phyloP scores from a whole-genome alignment of 768 basidiomycete species.

The Mycena rosella region DNA sequence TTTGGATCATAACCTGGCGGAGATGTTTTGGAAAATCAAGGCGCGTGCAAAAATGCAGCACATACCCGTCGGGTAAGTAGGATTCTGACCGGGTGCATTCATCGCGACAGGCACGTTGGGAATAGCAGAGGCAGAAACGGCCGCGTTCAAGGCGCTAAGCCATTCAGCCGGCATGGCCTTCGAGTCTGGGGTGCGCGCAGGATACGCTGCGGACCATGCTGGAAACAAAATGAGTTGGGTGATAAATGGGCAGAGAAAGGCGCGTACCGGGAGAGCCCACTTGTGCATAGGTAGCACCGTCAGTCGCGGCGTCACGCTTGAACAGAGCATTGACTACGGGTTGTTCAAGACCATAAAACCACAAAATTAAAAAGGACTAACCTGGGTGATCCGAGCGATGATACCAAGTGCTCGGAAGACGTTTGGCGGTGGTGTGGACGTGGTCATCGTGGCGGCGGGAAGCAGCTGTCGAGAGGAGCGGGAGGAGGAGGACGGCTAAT shows the following conservation, averaged over 20 bases:
- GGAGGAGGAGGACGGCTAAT: conserved; percentile 10
- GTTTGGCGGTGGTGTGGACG: conserved; percentile 21
- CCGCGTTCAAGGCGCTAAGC: conserved; percentile 63
- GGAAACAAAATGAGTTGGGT: not conserved
- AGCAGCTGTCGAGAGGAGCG: not conserved
- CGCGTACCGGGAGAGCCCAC: conserved; percentile 26
- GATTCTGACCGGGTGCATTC: conserved; percentile 46
- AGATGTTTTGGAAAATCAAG: not conserved
- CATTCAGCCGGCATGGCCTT: conserved; percentile 20
- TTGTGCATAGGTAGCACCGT: conserved; percentile 42
- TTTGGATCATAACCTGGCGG: conserved; percentile 7
- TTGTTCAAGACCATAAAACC: not conserved
- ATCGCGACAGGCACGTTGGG: conserved; percentile 73
- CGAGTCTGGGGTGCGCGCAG: conserved; percentile 15
- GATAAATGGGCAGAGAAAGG: not conserved
- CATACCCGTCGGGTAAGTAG: conserved; percentile 56
- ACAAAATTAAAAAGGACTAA: not conserved
- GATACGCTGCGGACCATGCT: conserved; percentile 28
- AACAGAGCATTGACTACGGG: conserved; percentile 64
- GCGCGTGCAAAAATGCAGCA: not conserved
- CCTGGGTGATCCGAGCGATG: conserved; percentile 65
- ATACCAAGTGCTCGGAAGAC: conserved; percentile 66
- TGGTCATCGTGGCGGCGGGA: conserved; percentile 12
- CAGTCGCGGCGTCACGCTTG: conserved; percentile 59
- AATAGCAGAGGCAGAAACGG: conserved; percentile 75